Evolutionary conservation across 805 yeast species (phyloP), one percentile per base, ranked within the genome.

Genomic region (Kluyveromyces aestuarii): DNA sequence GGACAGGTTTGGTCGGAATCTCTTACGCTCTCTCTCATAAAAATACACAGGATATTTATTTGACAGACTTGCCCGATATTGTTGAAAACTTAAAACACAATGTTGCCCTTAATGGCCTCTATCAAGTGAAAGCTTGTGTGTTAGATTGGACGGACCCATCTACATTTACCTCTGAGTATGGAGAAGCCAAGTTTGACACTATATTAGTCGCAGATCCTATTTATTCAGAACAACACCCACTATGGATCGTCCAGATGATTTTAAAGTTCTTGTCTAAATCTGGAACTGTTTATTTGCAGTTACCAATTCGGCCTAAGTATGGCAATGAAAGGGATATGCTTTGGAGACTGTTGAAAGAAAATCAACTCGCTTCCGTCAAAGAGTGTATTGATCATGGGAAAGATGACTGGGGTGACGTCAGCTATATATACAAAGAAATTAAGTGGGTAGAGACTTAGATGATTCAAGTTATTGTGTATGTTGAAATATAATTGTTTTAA

Each of bases 1-100:
- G 99, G 0, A 93, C 99, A 0, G 99, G 99, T 0, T 71, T 91
- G 14, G 84, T 82, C 2, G 97, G 98, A 0, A 84, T 93, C 36
- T 73, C 82, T 0, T 73, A 86, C 48, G 77, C 60, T 2, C 47
- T 52, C 16, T 62, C 61, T 71, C 48, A 56, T 68, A 4, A 55
- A 71, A 1, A 70, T 73, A 0, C 69, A 73, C 0, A 73, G 76
- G 65, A 73, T 19, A 71, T 76, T 21, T 66, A 61, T 52, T 62
- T 88, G 21, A 90, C 98, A 0, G 99, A 91, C 62, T 68, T 93
- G 44, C 80, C 81, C 0, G 93, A 82, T 45, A 90, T 91, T 40
- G 73, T 84, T 0, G 77, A 79, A 0, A 91, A 93, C 58, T 62
- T 93, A 43, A 40, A 17, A 27, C 16, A 41, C 30, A 25, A 40